Evolutionary conservation across 805 yeast genomes (phyloP), one percentile per base, ranked within the genome.

Genomic region (Spathaspora girioi): DNA sequence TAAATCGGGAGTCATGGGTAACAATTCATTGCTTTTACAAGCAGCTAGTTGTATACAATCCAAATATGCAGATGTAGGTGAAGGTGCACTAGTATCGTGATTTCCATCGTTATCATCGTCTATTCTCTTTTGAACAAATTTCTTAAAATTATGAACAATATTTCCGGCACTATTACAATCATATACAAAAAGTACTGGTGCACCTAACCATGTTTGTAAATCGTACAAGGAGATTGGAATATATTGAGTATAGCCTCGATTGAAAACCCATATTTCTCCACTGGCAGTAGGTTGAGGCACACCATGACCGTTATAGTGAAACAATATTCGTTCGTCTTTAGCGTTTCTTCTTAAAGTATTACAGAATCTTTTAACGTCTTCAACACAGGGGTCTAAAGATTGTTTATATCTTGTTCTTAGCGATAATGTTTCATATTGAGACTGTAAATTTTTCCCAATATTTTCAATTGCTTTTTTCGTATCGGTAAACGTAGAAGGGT

Each of bases 221-320:
- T 94, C 99, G 67, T 89, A 91, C n/a, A 94, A 70, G 9, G 97
- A 89, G 1, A 94, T 94, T 0, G 99, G 99, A 52, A 94, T 94
- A 66, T 94, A 94, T 70, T 94, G 99, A 1, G 99, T 94, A 66
- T 92, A 94, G 1, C 97, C 97, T 58, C 97, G 76, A 67, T 94
- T 94, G 73, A 94, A 94, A 10, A 94, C 98, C 99, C 99, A 94
- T 26, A 94, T 89, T 64, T 94, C 99, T 20, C 99, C 99, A 45
- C 92, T 83, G 35, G 90, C 84, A 0, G 99, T 94, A 0, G 99
- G 98, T 60, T 90, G 90, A 0, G 99, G 99, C 1, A 94, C 99
- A 20, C 99, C 99, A 64, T 94, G 99, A 6, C 99, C 99, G 60
- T 94, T 94, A 66, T 94, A 94, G 66, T 94, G 98, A 66, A 94